Conservation (phyloP, 2,329 filamentous ascomycete genomes). For the Hymenoscyphus scutula region DNA sequence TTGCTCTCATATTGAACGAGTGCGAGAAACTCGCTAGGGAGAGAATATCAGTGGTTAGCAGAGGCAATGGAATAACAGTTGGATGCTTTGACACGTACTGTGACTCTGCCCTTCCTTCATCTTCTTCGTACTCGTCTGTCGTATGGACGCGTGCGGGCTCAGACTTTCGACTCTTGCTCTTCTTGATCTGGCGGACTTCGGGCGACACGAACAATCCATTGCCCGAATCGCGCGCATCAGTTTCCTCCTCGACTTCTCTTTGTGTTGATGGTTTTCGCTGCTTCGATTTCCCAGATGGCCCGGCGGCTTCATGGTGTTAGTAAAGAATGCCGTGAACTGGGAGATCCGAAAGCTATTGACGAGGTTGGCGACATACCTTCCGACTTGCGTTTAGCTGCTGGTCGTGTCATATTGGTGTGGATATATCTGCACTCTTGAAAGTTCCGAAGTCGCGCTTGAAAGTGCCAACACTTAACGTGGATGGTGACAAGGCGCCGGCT, state of each 20-base stretch:
- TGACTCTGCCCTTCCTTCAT: conserved; percentile 29
- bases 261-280: conserved; percentile 15
- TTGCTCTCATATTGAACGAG: conserved; percentile 24
- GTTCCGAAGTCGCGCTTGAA: too few relatives aligned
- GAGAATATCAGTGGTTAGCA: conserved; percentile 2
- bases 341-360: not conserved
- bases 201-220: conserved; percentile 12
- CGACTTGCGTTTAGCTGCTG: conserved; percentile 22
- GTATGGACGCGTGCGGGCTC: conserved; percentile 21
- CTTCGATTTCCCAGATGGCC: conserved; percentile 24
- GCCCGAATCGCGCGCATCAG: conserved; percentile 7
- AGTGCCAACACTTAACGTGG: too few relatives aligned
- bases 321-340: not conserved
- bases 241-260: conserved; percentile 6
- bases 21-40: conserved; percentile 27
- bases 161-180: conserved; percentile 23
- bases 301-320: conserved; percentile 21
- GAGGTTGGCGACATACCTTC: conserved; percentile 21
- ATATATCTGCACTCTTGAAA: not conserved
- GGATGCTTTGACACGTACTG: conserved; percentile 25
- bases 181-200: conserved; percentile 21
- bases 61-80: not conserved
- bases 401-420: conserved; percentile 9
- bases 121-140: conserved; percentile 30
- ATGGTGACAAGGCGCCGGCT: too few relatives aligned